Base-by-base conservation (phyloP, 768 basidiomycete genomes). In the Atractiella rhizophila region DNA sequence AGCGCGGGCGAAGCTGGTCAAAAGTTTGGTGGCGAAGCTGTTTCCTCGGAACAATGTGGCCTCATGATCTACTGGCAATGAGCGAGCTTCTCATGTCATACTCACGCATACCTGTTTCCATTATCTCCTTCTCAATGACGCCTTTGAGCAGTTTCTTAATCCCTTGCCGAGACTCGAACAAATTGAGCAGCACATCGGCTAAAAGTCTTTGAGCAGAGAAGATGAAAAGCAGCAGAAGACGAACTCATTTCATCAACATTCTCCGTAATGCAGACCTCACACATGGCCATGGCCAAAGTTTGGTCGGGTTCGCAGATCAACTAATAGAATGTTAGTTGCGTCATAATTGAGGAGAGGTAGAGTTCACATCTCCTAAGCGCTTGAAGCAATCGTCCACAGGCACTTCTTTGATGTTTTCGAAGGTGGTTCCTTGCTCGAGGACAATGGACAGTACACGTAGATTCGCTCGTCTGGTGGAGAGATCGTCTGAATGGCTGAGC, bases 241-340 rank as follows among this genome's bases (percentile, higher is more conserved):
- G n/a, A n/a, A n/a, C n/a, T n/a, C n/a, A n/a, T n/a, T n/a, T n/a
- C n/a, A n/a, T n/a, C n/a, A n/a, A n/a, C n/a, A n/a, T n/a, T n/a
- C n/a, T n/a, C n/a, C n/a, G n/a, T n/a, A n/a, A n/a, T n/a, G n/a
- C 81, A 85, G 6, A 74, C 70, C 54, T 88, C 81, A 55, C 79
- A 80, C 28, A 88, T 76, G 3, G 82, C 79, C 52, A 85, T 59
- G 1, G 78, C 78, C 31, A 85, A 64, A 1, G 46, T 40, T 1
- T 80, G 69, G 78, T 60, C 48, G 10, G 48, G 44, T 18, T 42
- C 24, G 5, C 48, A 27, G 16, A 40, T 16, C 5, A 43, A 36
- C 26, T 37, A n/a, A n/a, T n/a, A n/a, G n/a, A n/a, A n/a, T n/a
- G n/a, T n/a, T n/a, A n/a, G n/a, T n/a, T n/a, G n/a, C n/a, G n/a